A percentile compares a stretch with the other conserved stretches of the same genome.
Evolutionary conservation across 257 asterid genomes (phyloP).

Genomic region (Sherardia arvensis): DNA sequence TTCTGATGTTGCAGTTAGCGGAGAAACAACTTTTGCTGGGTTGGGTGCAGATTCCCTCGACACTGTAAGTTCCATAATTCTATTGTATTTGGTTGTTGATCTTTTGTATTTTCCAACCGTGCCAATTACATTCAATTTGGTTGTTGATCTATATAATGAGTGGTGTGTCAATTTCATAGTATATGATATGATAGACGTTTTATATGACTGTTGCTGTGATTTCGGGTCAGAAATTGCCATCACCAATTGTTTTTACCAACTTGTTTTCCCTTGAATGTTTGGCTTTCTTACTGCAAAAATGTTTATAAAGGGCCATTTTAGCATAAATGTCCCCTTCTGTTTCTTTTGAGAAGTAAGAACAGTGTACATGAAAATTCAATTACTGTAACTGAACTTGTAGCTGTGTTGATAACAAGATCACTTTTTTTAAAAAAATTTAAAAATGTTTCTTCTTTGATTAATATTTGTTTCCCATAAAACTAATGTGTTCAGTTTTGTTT

Average conservation of each 20-base stretch:
- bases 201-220: no score
- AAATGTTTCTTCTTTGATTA: neutral
- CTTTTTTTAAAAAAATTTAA: no score
- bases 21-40: conserved; percentile 60
- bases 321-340: neutral
- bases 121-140: no score
- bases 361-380: neutral
- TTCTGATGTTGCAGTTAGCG: conserved; percentile 41
- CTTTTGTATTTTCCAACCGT: neutral
- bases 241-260: neutral
- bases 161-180: neutral
- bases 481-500: no score
- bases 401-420: neutral
- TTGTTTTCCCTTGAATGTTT: neutral
- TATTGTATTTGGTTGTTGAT: neutral
- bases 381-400: neutral
- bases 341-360: neutral
- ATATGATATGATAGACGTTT: neutral
- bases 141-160: no score
- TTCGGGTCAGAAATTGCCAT: neutral
- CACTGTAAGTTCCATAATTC: conserved; percentile 42
- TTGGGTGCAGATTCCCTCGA: conserved; percentile 98
- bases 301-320: neutral
- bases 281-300: neutral
- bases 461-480: no score